Evolutionary conservation across 2,329 filamentous ascomycete genomes (phyloP), one percentile per base, ranked within the genome.

Genomic region (Xylaria arbuscula): DNA sequence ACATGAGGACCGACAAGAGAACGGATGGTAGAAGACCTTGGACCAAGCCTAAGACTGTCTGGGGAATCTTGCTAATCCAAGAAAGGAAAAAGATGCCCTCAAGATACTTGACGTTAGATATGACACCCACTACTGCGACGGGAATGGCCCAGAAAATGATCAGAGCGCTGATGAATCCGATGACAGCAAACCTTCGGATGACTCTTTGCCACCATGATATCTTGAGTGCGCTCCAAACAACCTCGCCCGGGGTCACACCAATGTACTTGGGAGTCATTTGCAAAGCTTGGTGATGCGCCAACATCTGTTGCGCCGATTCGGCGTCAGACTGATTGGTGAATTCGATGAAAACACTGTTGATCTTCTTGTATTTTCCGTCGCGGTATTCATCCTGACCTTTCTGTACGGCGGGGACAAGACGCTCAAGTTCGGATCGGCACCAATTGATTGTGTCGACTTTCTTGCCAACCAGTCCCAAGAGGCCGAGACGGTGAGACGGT

Each of bases 391-490:
- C 85, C 78, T 96, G 93, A 28, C 89, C 85, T 50, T 87, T 84
- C 58, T 92, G 87, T 36, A 93, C 90, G 68, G 92, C 86, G 0
- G 92, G 90, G 61, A 91, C 90, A 53, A 97, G 87, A 57, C 89
- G 89, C 71, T 91, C 88, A 61, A 98, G 88, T 79, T 97, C 92
- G 1, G 86, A 84, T 60, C 96, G 92, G 71, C 90, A 92, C 92
- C 92, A 98, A 70, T 95, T 89, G 79, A 99, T 98, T 0, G 94
- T 96, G 81, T 99, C 96, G 17, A 98, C 94, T 79, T 97, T 96
- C 77, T 93, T 90, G 73, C 94, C 92, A 72, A 94, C 87, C 55
- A 92, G 84, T 17, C 87, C 88, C 24, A 96, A 79, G 6, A 86
- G 84, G 78, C 91, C 92, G 64, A 90, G 82, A 61, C 87, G 87